Conservation (phyloP, 2,329 filamentous ascomycete genomes). For the Fusarium stilboides region DNA sequence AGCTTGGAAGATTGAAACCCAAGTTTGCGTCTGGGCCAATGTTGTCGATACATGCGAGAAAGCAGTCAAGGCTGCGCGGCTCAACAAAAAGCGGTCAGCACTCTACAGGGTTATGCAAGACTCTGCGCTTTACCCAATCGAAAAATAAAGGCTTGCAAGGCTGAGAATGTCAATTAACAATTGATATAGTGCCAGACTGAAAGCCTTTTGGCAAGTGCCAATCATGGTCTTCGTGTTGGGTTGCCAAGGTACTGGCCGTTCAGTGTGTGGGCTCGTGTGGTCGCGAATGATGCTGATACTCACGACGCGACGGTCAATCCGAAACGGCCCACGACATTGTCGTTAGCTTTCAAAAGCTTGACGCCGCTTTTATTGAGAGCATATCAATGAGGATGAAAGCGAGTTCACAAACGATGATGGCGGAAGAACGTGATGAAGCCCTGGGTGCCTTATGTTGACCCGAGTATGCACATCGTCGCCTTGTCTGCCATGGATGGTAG, state of each 20-base stretch:
- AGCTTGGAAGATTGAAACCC: neutral
- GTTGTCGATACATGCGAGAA: neutral
- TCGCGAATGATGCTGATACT: neutral
- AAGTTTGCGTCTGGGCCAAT: neutral
- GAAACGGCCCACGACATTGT: neutral
- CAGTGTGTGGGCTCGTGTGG: neutral
- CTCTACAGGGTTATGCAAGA: neutral
- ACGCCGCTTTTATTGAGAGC: too few species aligned
- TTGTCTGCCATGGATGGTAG: too few species aligned
- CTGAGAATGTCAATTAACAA: neutral
- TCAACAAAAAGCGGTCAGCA: constrained; percentile 25
- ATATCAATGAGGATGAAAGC: too few species aligned
- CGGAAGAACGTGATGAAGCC: too few species aligned
- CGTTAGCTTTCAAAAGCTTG: too few species aligned
- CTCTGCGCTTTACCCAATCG: neutral
- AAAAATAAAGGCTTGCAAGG: constrained; percentile 9
- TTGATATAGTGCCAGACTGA: neutral
- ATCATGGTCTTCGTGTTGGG: neutral
- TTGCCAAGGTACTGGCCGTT: neutral
- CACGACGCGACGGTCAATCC: neutral
- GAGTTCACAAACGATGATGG: too few species aligned
- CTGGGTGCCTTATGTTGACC: too few species aligned
- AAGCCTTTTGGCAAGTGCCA: neutral
- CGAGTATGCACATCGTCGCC: too few species aligned
- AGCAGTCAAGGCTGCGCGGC: neutral